These are phyloP conservation scores for Helminthosporium solani DNA, from an alignment of 2,329 filamentous ascomycete genomes.

Conservation along the genomic window DNA sequence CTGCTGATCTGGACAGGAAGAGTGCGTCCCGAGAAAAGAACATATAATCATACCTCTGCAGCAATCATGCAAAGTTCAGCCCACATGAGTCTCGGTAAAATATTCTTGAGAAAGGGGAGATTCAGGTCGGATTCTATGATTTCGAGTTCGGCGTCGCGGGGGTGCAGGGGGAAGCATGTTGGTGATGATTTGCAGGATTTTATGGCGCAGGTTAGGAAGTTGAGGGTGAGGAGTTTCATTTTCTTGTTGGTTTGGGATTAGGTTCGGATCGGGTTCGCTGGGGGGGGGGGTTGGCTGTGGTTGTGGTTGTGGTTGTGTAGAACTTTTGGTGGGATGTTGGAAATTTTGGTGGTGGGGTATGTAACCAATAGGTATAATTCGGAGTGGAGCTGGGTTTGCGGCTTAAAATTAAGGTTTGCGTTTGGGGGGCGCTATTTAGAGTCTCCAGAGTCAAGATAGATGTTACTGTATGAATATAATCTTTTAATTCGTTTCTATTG, in stretches of 20 bases:
- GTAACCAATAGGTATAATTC: conserved; percentile 9
- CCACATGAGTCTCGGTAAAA: conserved; percentile 89
- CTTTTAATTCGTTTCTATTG: too few relatives aligned
- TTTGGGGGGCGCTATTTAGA: conserved; percentile 1
- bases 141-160: conserved; percentile 86
- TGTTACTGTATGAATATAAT: too few relatives aligned
- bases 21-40: too few relatives aligned
- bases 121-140: conserved; percentile 81
- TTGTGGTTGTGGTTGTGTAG: background rate
- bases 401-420: conserved; percentile 20
- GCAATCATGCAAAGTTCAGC: conserved; percentile 72
- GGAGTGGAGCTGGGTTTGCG: conserved; percentile 2
- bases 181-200: conserved; percentile 87
- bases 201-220: conserved; percentile 94
- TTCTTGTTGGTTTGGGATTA: conserved; percentile 3
- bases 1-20: too few relatives aligned
- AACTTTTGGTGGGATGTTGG: background rate
- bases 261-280: too few relatives aligned
- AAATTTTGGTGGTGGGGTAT: conserved; percentile 15
- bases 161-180: conserved; percentile 84
- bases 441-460: background rate
- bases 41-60: conserved; percentile 72
- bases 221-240: conserved; percentile 96
- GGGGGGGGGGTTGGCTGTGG: too few relatives aligned
- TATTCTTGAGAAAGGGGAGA: conserved; percentile 75